Conservation (phyloP, 352 stramenopile genomes). For the Phytopythium mirpurense region DNA sequence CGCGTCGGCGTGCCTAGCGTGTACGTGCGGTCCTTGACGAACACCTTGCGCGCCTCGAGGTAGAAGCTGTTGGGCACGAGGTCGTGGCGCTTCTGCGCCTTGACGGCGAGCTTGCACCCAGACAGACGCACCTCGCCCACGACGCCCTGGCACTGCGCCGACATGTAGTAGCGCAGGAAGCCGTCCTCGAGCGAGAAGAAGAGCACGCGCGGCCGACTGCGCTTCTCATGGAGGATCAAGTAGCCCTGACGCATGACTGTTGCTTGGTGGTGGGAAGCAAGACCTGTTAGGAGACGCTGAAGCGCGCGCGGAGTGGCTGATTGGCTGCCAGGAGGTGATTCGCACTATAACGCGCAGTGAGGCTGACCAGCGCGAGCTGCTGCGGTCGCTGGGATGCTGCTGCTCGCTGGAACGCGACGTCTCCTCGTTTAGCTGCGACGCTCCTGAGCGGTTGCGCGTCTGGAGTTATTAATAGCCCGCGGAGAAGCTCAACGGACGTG, state of each 20-base stretch:
- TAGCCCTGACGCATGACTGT: conserved; percentile 73
- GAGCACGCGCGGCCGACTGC: conserved; percentile 33
- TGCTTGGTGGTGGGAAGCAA: background rate
- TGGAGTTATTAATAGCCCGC: background rate
- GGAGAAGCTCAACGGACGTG: background rate
- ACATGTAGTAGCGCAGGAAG: conserved; percentile 67
- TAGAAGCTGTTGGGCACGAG: conserved; percentile 74
- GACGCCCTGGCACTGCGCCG: conserved; percentile 27
- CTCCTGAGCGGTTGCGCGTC: background rate
- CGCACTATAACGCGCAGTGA: background rate
- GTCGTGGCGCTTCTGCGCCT: conserved; percentile 68
- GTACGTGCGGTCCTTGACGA: conserved; percentile 83
- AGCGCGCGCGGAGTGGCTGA: background rate
- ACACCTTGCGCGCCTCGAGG: conserved; percentile 78
- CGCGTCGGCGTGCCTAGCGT: conserved; percentile 56
- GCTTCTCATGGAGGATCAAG: conserved; percentile 73
- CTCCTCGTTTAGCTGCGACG: background rate
- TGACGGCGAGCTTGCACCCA: conserved; percentile 78
- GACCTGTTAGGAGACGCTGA: background rate
- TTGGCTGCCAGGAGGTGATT: background rate
- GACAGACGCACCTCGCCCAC: conserved; percentile 70
- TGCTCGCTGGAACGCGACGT: background rate
- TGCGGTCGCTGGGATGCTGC: background rate
- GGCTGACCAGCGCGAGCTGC: background rate
- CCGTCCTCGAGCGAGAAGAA: conserved; percentile 83